These are phyloP conservation scores for Escovopsis sp. DNA, from an alignment of 2,329 filamentous ascomycete species.

Conservation along the genomic window DNA sequence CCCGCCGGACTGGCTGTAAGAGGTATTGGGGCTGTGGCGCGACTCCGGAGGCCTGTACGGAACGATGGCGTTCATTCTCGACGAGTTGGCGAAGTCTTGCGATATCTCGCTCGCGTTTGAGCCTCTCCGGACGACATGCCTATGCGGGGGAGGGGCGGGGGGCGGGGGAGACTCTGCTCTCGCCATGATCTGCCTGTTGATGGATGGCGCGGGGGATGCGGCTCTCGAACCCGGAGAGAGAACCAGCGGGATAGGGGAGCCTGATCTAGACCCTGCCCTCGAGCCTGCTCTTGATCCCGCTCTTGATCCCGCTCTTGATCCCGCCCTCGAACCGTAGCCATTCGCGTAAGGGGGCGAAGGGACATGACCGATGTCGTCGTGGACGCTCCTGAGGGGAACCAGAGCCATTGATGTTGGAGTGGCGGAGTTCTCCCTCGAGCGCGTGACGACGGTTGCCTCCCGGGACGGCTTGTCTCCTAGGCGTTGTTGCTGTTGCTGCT, in stretches of 20 bases:
- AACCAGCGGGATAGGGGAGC: conserved; percentile 12
- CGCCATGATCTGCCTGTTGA: conserved; percentile 13
- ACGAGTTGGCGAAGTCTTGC: conserved; percentile 4
- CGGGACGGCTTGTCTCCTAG: conserved; percentile 12
- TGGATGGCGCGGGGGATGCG: conserved; percentile 11
- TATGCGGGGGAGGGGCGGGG: conserved; percentile 71
- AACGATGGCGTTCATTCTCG: conserved; percentile 20
- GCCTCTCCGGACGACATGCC: conserved; percentile 37
- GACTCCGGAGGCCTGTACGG: conserved; percentile 18
- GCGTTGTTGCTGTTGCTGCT: conserved; percentile 14
- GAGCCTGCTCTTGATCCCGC: too few species aligned
- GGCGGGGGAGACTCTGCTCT: conserved; percentile 53
- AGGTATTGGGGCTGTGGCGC: conserved; percentile 21
- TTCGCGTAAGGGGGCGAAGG: conserved; percentile 13
- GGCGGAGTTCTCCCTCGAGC: conserved; percentile 8
- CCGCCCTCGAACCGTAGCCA: conserved; percentile 15
- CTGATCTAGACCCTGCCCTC: too few species aligned
- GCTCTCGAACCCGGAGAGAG: conserved; percentile 22
- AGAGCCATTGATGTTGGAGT: conserved; percentile 9
- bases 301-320: conserved; percentile 9
- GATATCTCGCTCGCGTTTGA: conserved; percentile 5
- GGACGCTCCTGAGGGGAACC: conserved; percentile 15
- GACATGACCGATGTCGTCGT: conserved; percentile 8
- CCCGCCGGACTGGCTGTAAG: conserved; percentile 12
- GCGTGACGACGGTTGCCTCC: conserved; percentile 11